These are phyloP conservation scores for Carnegiea gigantea DNA, from an alignment of 179 eudicot species.

Conservation along the genomic window DNA sequence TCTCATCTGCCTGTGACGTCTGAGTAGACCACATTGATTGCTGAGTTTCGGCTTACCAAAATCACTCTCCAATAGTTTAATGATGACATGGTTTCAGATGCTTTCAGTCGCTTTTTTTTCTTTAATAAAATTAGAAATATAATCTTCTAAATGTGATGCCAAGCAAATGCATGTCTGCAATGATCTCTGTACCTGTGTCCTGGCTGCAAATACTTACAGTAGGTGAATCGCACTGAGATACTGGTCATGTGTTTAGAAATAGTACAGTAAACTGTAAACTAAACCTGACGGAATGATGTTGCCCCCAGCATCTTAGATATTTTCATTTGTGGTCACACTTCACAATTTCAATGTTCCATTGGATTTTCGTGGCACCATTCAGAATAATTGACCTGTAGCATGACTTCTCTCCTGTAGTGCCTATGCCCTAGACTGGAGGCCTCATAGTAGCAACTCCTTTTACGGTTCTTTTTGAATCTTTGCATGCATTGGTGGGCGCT, in stretches of 20 bases:
- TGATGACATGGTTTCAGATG: too few relatives aligned
- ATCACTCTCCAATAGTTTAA: too few relatives aligned
- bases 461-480: not conserved
- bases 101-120: too few relatives aligned
- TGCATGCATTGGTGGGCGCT: not conserved
- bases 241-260: not conserved
- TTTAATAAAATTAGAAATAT: too few relatives aligned
- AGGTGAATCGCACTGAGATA: not conserved
- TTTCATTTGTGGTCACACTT: not conserved
- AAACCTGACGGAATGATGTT: not conserved
- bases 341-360: not conserved
- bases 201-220: not conserved
- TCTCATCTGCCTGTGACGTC: too few relatives aligned
- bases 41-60: too few relatives aligned
- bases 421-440: not conserved
- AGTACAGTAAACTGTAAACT: not conserved
- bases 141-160: too few relatives aligned
- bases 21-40: too few relatives aligned
- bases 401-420: not conserved
- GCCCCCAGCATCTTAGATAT: not conserved
- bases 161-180: too few relatives aligned
- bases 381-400: not conserved
- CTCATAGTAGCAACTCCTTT: not conserved
- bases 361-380: too few relatives aligned
- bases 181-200: too few relatives aligned